Percentiles rank a stretch among this genome's conserved stretches.
phyloP scores from a whole-genome alignment of 192 early-diverging fungal species.

The Coemansia sp. region DNA sequence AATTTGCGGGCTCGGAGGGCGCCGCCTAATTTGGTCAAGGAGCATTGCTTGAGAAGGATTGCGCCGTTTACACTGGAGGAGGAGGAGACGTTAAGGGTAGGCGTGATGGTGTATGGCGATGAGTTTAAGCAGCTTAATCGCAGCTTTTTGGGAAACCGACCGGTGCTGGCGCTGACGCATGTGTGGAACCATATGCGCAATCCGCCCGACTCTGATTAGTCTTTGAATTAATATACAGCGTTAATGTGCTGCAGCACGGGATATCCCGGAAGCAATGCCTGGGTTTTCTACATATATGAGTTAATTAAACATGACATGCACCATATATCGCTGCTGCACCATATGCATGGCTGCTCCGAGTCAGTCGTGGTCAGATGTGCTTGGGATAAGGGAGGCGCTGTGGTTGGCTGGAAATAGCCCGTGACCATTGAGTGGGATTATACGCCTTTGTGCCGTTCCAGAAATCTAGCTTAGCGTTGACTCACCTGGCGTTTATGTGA shows the following conservation, averaged over 20 bases:
- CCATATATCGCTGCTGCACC: too few relatives aligned
- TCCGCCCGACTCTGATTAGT: not conserved
- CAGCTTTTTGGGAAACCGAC: conserved; percentile 42
- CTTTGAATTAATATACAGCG: too few relatives aligned
- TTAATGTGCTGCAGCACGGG: too few relatives aligned
- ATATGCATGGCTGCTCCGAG: not conserved
- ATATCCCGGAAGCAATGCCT: too few relatives aligned
- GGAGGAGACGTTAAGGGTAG: conserved; percentile 50
- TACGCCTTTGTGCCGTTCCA: not conserved
- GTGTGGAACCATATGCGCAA: conserved; percentile 38
- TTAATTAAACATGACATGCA: too few relatives aligned
- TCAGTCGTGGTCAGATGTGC: not conserved
- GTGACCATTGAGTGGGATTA: not conserved
- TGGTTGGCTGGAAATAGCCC: not conserved
- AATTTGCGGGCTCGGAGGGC: conserved; percentile 47
- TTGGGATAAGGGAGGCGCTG: not conserved
- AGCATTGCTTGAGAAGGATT: conserved; percentile 45
- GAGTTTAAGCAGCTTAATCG: conserved; percentile 47
- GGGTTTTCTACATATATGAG: too few relatives aligned
- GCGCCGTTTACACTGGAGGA: conserved; percentile 56
- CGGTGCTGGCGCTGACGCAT: conserved; percentile 46
- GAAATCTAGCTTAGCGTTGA: not conserved
- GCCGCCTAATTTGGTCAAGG: conserved; percentile 50
- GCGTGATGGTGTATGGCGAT: conserved; percentile 42
- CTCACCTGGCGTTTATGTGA: not conserved